Evolutionary conservation across 495 filamentous ascomycete genomes (phyloP).

Genomic region (Podospora comata): DNA sequence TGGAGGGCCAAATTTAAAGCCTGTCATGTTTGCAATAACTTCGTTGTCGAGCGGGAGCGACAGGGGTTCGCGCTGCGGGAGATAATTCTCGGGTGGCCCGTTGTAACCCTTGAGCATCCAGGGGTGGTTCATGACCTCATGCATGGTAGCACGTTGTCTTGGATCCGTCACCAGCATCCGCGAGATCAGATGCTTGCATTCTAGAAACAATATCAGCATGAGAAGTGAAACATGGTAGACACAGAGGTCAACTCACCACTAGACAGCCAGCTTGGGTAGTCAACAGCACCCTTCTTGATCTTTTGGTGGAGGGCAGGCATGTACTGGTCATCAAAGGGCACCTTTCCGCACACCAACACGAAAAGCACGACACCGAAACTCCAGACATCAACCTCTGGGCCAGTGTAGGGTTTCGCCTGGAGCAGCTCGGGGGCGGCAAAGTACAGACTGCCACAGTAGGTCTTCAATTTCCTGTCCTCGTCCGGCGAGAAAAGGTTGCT

Average conservation of each 20-base stretch:
- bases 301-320: conserved; percentile 98
- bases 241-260: conserved; percentile 57
- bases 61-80: conserved; percentile 80
- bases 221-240: not conserved
- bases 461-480: conserved; percentile 71
- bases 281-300: conserved; percentile 95
- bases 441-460: conserved; percentile 96
- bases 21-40: conserved; percentile 89
- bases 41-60: conserved; percentile 78
- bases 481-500: conserved; percentile 94
- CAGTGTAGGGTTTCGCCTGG: conserved; percentile 90
- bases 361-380: conserved; percentile 99
- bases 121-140: conserved; percentile 92
- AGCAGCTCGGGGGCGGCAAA: conserved; percentile 96
- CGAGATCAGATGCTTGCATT: conserved; percentile 90
- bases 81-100: conserved; percentile 80
- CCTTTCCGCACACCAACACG: conserved; percentile 95
- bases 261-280: conserved; percentile 92
- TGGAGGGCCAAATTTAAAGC: conserved; percentile 91
- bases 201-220: conserved; percentile 48
- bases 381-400: conserved; percentile 97
- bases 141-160: conserved; percentile 75
- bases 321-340: conserved; percentile 98
- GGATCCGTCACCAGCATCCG: conserved; percentile 97
- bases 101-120: conserved; percentile 96